Evolutionary conservation across 2,329 filamentous ascomycete genomes (phyloP).

Genomic region (Blastomyces silverae): DNA sequence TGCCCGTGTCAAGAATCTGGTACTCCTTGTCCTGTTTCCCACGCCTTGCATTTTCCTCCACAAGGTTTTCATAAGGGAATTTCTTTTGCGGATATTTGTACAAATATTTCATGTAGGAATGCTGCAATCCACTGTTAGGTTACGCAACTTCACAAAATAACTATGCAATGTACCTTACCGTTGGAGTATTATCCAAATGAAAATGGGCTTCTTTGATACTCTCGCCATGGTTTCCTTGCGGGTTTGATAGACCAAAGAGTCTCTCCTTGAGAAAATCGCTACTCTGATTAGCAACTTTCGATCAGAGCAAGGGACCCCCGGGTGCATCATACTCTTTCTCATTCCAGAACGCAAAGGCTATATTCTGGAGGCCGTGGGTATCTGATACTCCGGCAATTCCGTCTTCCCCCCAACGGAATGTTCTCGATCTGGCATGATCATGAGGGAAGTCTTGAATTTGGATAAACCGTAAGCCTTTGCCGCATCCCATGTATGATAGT

Average conservation of each 20-base stretch:
- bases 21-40: conserved; percentile 76
- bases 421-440: conserved; percentile 79
- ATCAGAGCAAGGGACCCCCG: conserved; percentile 1
- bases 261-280: conserved; percentile 92
- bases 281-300: conserved; percentile 12
- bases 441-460: conserved; percentile 71
- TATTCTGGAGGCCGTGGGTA: conserved; percentile 82
- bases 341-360: conserved; percentile 97
- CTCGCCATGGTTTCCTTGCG: conserved; percentile 94
- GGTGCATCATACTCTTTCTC: conserved; percentile 70
- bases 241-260: conserved; percentile 89
- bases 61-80: conserved; percentile 85
- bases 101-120: conserved; percentile 98
- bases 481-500: conserved; percentile 14
- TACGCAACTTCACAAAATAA: conserved; percentile 24
- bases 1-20: conserved; percentile 80
- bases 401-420: conserved; percentile 94
- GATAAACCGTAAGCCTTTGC: conserved; percentile 16
- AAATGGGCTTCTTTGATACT: conserved; percentile 96
- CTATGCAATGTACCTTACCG: conserved; percentile 37
- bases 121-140: conserved; percentile 47
- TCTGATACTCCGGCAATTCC: conserved; percentile 95
- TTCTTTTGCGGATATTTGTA: conserved; percentile 93
- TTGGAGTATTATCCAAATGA: conserved; percentile 88
- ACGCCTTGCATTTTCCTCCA: conserved; percentile 74